Evolutionary conservation across 139 green algal species (phyloP).

Genomic region (Coelastrella sp.): DNA sequence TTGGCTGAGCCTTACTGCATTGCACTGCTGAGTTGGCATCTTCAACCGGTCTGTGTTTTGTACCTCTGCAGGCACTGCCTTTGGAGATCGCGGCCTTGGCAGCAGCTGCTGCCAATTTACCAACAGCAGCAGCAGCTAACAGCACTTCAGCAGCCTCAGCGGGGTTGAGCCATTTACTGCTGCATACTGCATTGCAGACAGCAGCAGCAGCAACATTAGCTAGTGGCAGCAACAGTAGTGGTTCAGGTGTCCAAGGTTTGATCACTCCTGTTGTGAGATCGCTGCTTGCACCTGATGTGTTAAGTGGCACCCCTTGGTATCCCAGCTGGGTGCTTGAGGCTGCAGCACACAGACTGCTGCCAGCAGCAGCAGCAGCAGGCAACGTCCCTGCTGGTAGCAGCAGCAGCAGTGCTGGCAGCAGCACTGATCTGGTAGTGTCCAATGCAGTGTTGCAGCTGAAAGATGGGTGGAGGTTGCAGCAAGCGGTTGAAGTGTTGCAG

Average conservation of each 20-base stretch:
- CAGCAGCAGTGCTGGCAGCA: neutral
- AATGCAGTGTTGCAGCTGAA: neutral
- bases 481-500: slow-evolving; percentile 14
- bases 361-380: slow-evolving; percentile 30
- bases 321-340: slow-evolving; percentile 28
- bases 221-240: slow-evolving; percentile 13
- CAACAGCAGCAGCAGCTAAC: neutral
- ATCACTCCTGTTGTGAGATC: slow-evolving; percentile 5
- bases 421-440: neutral
- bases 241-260: neutral
- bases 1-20: too few species aligned
- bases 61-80: slow-evolving; percentile 10
- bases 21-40: too few species aligned
- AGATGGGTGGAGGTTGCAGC: slow-evolving; percentile 15
- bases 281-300: neutral
- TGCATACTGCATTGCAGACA: neutral
- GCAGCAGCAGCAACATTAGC: neutral
- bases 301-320: neutral
- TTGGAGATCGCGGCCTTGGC: neutral
- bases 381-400: neutral
- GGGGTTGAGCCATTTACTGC: slow-evolving; percentile 12
- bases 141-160: neutral
- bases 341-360: slow-evolving; percentile 34
- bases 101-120: slow-evolving; percentile 21
- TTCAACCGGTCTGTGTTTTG: neutral